Evolutionary conservation across 768 basidiomycete genomes (phyloP).

Genomic region (Lactarius akahatsu): DNA sequence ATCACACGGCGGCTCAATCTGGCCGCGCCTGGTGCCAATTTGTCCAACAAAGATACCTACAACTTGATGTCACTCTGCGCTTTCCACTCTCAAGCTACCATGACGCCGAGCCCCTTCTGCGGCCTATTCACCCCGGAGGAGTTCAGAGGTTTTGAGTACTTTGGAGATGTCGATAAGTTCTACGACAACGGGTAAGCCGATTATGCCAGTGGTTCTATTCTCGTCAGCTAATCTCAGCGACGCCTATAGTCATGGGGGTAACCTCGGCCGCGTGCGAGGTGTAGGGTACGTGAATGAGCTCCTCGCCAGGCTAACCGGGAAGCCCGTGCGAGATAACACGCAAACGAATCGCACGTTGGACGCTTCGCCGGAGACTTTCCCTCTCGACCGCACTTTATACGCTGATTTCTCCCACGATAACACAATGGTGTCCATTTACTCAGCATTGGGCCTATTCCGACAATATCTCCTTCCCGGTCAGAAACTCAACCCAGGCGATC

Average conservation of each 20-base stretch:
- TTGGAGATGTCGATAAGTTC: constrained; percentile 72
- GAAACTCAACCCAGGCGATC: constrained; percentile 31
- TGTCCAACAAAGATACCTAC: constrained; percentile 54
- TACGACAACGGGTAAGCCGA: constrained; percentile 66
- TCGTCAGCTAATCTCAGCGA: background rate
- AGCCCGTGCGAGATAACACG: constrained; percentile 63
- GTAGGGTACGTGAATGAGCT: constrained; percentile 89
- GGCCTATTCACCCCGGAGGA: constrained; percentile 62
- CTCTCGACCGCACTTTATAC: constrained; percentile 61
- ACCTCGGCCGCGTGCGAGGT: constrained; percentile 73
- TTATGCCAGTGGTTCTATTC: background rate
- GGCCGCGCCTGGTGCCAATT: constrained; percentile 59
- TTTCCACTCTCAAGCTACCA: constrained; percentile 68
- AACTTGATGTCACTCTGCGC: constrained; percentile 73
- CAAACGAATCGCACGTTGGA: constrained; percentile 78
- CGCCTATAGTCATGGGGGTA: constrained; percentile 56
- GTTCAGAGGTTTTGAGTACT: constrained; percentile 67
- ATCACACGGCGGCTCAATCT: constrained; percentile 60
- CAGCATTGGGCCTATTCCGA: constrained; percentile 51
- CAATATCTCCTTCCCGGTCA: constrained; percentile 21
- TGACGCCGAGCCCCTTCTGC: constrained; percentile 64
- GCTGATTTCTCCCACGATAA: constrained; percentile 88
- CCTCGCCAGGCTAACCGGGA: constrained; percentile 70
- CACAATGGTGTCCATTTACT: constrained; percentile 75
- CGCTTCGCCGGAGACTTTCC: constrained; percentile 62